These are phyloP conservation scores for Blepharisma undulans DNA, from an alignment of 169 alveolate genomes.

Conservation along the genomic window DNA sequence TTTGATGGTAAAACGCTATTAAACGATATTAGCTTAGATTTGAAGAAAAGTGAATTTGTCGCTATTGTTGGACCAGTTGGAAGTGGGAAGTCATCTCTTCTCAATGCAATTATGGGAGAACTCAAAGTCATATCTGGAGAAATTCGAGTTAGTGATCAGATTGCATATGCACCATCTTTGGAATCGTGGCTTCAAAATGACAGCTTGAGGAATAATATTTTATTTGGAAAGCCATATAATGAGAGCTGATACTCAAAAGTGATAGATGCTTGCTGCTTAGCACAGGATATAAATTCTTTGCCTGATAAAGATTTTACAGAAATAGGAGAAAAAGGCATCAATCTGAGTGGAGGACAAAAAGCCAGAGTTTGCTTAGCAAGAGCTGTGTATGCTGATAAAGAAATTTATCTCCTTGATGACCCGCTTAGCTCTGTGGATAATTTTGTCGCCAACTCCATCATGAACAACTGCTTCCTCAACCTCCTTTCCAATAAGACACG, in stretches of 20 bases:
- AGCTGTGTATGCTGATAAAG: conserved; percentile 85
- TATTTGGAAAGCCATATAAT: neutral
- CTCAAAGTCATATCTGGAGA: neutral
- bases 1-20: conserved; percentile 15
- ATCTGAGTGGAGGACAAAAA: conserved; percentile 92
- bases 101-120: conserved; percentile 59
- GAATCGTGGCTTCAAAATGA: conserved; percentile 22
- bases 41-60: conserved; percentile 66
- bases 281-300: conserved; percentile 69
- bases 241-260: conserved; percentile 57
- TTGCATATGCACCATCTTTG: conserved; percentile 81
- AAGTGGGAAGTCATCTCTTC: conserved; percentile 79
- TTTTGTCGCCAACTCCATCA: conserved; percentile 81
- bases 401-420: conserved; percentile 87
- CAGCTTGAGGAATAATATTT: conserved; percentile 20
- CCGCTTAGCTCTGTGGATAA: conserved; percentile 90
- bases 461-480: conserved; percentile 51
- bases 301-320: conserved; percentile 92
- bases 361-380: conserved; percentile 92
- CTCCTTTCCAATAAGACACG: conserved; percentile 51
- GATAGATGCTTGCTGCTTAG: conserved; percentile 77
- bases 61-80: conserved; percentile 84
- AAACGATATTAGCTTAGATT: conserved; percentile 50
- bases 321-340: conserved; percentile 91
- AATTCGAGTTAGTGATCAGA: neutral